Evolutionary conservation across 2,329 filamentous ascomycete species (phyloP).

Genomic region (Penicillium sp.): DNA sequence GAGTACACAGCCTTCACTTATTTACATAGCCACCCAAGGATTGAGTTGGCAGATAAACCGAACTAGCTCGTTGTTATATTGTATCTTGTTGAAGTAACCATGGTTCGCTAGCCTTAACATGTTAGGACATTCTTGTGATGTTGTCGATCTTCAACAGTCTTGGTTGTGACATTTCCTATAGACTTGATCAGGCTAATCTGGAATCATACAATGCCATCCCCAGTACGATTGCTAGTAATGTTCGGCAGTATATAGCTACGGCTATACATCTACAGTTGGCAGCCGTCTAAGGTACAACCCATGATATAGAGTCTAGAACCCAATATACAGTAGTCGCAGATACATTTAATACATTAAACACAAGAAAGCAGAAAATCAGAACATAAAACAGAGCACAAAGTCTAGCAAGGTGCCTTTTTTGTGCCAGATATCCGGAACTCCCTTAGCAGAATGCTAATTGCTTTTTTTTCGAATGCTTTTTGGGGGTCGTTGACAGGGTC

Average conservation of each 20-base stretch:
- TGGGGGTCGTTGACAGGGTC: conserved; percentile 48
- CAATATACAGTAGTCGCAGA: conserved; percentile 37
- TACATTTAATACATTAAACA: conserved; percentile 12
- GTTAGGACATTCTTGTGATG: too few species aligned
- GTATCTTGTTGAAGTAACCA: too few species aligned
- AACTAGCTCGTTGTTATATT: too few species aligned
- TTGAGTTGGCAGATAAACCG: too few species aligned
- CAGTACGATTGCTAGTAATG: background rate
- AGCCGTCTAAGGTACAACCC: conserved; percentile 14
- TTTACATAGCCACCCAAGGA: too few species aligned
- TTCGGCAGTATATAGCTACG: background rate
- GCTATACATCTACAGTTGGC: background rate
- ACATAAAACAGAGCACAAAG: conserved; percentile 27
- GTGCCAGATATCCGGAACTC: conserved; percentile 85
- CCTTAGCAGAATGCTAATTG: conserved; percentile 45
- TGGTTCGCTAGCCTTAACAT: too few species aligned
- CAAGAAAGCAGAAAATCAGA: conserved; percentile 42
- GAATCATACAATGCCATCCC: background rate
- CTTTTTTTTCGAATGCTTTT: conserved; percentile 55
- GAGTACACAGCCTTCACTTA: too few species aligned
- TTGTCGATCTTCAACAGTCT: too few species aligned
- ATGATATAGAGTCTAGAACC: conserved; percentile 25
- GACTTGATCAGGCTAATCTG: background rate
- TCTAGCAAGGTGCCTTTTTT: conserved; percentile 44
- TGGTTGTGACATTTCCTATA: background rate